Evolutionary conservation across 495 filamentous ascomycete genomes (phyloP).

Genomic region (Penicillium riverlandense): DNA sequence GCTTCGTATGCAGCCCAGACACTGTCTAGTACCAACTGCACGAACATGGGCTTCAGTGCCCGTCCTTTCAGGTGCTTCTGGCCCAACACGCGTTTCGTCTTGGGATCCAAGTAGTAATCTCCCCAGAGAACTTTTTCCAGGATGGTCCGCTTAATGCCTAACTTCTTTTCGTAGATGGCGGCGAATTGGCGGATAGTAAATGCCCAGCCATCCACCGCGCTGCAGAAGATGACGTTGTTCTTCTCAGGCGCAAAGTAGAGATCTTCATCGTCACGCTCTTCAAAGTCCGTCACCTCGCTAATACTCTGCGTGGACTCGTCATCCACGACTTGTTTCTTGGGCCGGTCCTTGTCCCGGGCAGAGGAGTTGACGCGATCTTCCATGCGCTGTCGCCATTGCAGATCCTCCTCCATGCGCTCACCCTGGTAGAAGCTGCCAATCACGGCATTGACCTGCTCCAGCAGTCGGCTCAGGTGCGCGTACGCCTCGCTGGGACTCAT

Average conservation of each 20-base stretch:
- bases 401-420: slow-evolving; percentile 97
- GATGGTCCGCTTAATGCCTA: slow-evolving; percentile 84
- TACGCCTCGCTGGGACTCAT: slow-evolving; percentile 89
- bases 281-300: slow-evolving; percentile 52
- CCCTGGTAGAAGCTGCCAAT: slow-evolving; percentile 97
- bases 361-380: slow-evolving; percentile 68
- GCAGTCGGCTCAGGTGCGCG: slow-evolving; percentile 76
- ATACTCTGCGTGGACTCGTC: slow-evolving; percentile 40
- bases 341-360: slow-evolving; percentile 28
- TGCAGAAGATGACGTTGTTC: slow-evolving; percentile 98
- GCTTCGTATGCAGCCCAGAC: slow-evolving; percentile 97
- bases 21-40: slow-evolving; percentile 90
- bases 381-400: slow-evolving; percentile 90
- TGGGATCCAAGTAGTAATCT: slow-evolving; percentile 93
- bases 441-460: slow-evolving; percentile 96
- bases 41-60: slow-evolving; percentile 91
- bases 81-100: slow-evolving; percentile 87
- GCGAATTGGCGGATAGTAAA: slow-evolving; percentile 96
- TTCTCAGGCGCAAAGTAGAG: slow-evolving; percentile 98
- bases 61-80: slow-evolving; percentile 91
- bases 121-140: slow-evolving; percentile 97
- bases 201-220: slow-evolving; percentile 95
- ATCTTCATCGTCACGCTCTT: slow-evolving; percentile 93
- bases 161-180: slow-evolving; percentile 88
- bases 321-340: slow-evolving; percentile 35